Base-by-base conservation (phyloP, 2,329 filamentous ascomycete genomes). In the Colletotrichum musicola region DNA sequence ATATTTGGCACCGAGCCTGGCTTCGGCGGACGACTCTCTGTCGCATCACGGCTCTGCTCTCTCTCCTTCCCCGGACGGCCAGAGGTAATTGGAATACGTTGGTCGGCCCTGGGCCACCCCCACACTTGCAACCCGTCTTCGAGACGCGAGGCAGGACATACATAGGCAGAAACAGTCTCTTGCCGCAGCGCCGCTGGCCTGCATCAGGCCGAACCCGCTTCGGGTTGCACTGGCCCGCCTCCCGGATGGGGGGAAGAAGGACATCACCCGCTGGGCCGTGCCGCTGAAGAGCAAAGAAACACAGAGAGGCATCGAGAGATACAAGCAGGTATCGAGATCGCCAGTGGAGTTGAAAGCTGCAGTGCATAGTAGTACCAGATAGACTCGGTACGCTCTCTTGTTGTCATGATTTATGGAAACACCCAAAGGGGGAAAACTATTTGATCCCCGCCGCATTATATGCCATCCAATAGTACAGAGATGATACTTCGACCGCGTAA, bases 211-310 rank as follows among this genome's bases (percentile, higher is more conserved):
- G 10, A 18, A 10, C 18, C 22, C 38, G 30, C 56, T 16, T 40
- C 55, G 25, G 62, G 13, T 59, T 10, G 16, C n/a, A 10, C 9
- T 53, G n/a, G 18, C 14, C 63, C 27, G 27, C 18, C 47, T 14
- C 30, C 38, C 50, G 30, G 59, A 62, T 22, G n/a, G 38, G 38
- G 38, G 55, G 57, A 51, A 53, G 12, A 38, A 35, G 16, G n/a
- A n/a, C 16, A 16, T 51, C 20, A 50, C n/a, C 4, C 9, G n/a
- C 13, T 27, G 16, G 20, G 49, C n/a, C 4, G 18, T 22, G 20
- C 9, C 20, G 46, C 18, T 51, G 22, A 35, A 35, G 30, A 35
- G 30, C 30, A 35, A 35, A 9, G 30, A 35, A 35, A 4, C 3
- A 35, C 30, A 10, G 30, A 35, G 30, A 35, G 30, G 10, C 30